Conservation (phyloP, 495 filamentous ascomycete genomes). For the Ramalina intermedia region DNA sequence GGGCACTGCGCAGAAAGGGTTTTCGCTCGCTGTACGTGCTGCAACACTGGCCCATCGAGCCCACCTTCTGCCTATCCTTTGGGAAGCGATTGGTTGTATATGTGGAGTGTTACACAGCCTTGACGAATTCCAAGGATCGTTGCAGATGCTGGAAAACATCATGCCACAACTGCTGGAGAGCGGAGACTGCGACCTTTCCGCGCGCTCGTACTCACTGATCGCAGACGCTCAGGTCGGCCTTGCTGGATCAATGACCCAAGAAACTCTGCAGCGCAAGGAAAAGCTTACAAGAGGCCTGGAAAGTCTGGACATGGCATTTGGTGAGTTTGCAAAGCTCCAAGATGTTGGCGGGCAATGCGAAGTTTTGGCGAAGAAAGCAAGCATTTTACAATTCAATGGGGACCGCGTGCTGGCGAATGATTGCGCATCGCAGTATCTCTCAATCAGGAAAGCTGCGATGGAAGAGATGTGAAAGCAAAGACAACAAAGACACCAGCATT, state of each 20-base stretch:
- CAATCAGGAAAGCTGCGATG: slow-evolving; percentile 33
- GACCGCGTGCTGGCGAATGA: slow-evolving; percentile 60
- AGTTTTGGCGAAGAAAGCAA: slow-evolving; percentile 77
- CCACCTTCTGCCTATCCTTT: slow-evolving; percentile 56
- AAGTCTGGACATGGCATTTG: slow-evolving; percentile 52
- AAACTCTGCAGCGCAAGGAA: slow-evolving; percentile 32
- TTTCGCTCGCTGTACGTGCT: slow-evolving; percentile 69
- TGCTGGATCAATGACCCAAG: slow-evolving; percentile 36
- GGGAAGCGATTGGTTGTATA: slow-evolving; percentile 60
- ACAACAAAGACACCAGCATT: neutral
- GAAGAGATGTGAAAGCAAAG: neutral
- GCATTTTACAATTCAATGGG: slow-evolving; percentile 60
- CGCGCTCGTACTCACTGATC: slow-evolving; percentile 55
- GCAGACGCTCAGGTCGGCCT: slow-evolving; percentile 76
- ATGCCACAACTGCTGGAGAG: slow-evolving; percentile 75
- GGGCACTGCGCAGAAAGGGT: slow-evolving; percentile 65
- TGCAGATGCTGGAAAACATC: slow-evolving; percentile 51
- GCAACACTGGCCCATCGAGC: slow-evolving; percentile 62
- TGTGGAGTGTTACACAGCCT: slow-evolving; percentile 54
- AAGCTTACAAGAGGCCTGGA: slow-evolving; percentile 49
- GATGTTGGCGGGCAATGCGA: slow-evolving; percentile 64
- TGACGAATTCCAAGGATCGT: slow-evolving; percentile 59
- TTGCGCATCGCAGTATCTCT: slow-evolving; percentile 55
- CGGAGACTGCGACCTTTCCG: slow-evolving; percentile 49
- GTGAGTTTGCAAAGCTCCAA: slow-evolving; percentile 56